Conservation (phyloP, 495 filamentous ascomycete genomes). For the Terfezia claveryi region DNA sequence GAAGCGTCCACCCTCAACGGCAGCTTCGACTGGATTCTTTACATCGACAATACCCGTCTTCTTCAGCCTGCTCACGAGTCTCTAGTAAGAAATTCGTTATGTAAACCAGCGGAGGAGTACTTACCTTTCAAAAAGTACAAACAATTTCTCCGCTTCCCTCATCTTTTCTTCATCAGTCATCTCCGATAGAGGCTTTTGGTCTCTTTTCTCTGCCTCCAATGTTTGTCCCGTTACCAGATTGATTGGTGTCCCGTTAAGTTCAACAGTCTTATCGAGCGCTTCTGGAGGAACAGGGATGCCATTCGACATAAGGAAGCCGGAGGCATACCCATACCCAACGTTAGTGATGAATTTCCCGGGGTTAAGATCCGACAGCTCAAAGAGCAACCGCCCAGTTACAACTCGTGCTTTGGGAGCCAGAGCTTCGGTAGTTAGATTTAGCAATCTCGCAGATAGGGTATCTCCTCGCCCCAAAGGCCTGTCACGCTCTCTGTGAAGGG, state of each 20-base stretch:
- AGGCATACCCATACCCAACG: conserved; percentile 80
- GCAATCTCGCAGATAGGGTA: conserved; percentile 51
- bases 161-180: conserved; percentile 91
- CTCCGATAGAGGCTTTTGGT: conserved; percentile 24
- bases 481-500: conserved; percentile 36
- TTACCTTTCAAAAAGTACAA: conserved; percentile 86
- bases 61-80: conserved; percentile 34
- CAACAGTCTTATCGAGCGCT: conserved; percentile 3
- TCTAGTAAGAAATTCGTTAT: conserved; percentile 5
- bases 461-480: conserved; percentile 53
- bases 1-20: conserved; percentile 53
- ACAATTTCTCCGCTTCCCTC: conserved; percentile 74
- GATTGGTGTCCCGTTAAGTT: conserved; percentile 21
- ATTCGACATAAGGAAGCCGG: conserved; percentile 66
- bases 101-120: not conserved
- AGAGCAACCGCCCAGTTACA: conserved; percentile 58
- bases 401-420: conserved; percentile 45
- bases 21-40: conserved; percentile 64
- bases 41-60: conserved; percentile 64
- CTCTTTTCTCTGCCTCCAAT: conserved; percentile 38
- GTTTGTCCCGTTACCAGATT: conserved; percentile 88
- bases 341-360: conserved; percentile 50
- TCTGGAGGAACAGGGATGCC: conserved; percentile 49
- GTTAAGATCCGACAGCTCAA: conserved; percentile 63
- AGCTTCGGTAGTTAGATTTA: conserved; percentile 58